Percentiles rank a stretch among this genome's conserved stretches.
Conservation (phyloP, 345 rosid genomes). For the Aegle marmelos region DNA sequence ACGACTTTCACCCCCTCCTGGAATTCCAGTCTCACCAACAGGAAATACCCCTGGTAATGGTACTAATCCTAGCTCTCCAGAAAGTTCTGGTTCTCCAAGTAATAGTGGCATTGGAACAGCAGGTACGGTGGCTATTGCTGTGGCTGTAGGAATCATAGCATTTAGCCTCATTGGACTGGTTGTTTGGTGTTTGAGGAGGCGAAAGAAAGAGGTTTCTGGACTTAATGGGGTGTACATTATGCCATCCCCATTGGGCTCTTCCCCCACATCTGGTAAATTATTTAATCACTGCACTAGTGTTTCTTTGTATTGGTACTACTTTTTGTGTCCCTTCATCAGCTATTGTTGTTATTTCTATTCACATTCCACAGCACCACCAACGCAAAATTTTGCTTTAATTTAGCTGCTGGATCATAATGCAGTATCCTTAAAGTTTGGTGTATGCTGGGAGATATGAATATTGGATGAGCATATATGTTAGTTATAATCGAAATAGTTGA, state of each 20-base stretch:
- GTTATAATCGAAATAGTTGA: not conserved
- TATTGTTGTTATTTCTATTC: not conserved
- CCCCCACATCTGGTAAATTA: constrained; percentile 63
- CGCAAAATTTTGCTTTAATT: not conserved
- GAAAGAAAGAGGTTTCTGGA: constrained; percentile 43
- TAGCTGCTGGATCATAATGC: not conserved
- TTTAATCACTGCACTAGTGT: not conserved
- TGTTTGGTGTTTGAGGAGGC: constrained; percentile 58
- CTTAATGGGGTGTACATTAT: constrained; percentile 55
- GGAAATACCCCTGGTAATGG: constrained; percentile 23
- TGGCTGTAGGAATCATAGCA: constrained; percentile 47
- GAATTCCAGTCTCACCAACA: constrained; percentile 23
- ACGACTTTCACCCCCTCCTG: constrained; percentile 37
- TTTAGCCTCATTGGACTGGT: constrained; percentile 54
- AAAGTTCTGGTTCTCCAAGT: constrained; percentile 25
- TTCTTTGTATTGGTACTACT: constrained; percentile 1
- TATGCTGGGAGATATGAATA: not conserved
- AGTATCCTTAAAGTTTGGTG: not conserved
- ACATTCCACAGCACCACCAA: not conserved
- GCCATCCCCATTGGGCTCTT: constrained; percentile 62
- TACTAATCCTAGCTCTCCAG: constrained; percentile 31
- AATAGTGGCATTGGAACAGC: constrained; percentile 34
- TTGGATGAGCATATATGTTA: not conserved
- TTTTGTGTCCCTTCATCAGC: not conserved
- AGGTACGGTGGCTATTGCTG: constrained; percentile 50